Base-by-base conservation (phyloP, 2,329 filamentous ascomycete genomes). In the Alternaria novae-zelandiae region DNA sequence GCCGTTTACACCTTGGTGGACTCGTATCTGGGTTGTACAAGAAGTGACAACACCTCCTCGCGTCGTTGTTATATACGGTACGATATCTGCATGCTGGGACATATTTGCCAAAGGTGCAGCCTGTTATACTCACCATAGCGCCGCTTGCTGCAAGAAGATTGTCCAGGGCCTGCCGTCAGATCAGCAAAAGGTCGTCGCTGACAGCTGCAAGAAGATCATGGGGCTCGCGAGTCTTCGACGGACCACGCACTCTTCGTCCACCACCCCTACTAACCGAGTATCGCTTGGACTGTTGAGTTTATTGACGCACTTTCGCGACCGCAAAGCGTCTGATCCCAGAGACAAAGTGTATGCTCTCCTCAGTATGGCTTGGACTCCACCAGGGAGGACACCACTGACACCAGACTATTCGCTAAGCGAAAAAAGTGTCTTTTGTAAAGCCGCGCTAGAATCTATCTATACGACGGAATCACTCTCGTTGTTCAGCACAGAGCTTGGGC, bases 291-390 rank as follows among this genome's bases (percentile, higher is more conserved):
- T 36, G 12, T 11, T 53, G 28, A n/a, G 2, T 2, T 12, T 53
- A 0, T 15, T 41, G 9, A 36, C 4, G 5, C 17, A 21, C 0
- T 53, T 53, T 25, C 53, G 67, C n/a, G 49, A 58, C n/a, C 63
- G 63, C n/a, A 65, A 61, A 21, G 64, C 61, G n/a, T 56, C 64
- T 5, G 68, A 72, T 46, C 55, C 68, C 0, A 49, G 71, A 12
- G 70, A 72, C 50, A 72, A 72, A 36, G 61, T 71, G 2, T 73
- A 68, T 25, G 64, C 64, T 20, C 57, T 72, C 1, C 57, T 71
- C 2, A 47, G 59, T 10, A 57, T 69, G 9, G 65, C 45, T 11
- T 17, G 57, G n/a, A 26, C 20, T 26, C 15, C n/a, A 1, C 20
- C 28, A 28, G 30, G 45, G 1, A 57, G 45, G 26, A 23, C 46